phyloP scores from a whole-genome alignment of 2,329 filamentous ascomycete species.

The Ambrosiella cleistominuta region DNA sequence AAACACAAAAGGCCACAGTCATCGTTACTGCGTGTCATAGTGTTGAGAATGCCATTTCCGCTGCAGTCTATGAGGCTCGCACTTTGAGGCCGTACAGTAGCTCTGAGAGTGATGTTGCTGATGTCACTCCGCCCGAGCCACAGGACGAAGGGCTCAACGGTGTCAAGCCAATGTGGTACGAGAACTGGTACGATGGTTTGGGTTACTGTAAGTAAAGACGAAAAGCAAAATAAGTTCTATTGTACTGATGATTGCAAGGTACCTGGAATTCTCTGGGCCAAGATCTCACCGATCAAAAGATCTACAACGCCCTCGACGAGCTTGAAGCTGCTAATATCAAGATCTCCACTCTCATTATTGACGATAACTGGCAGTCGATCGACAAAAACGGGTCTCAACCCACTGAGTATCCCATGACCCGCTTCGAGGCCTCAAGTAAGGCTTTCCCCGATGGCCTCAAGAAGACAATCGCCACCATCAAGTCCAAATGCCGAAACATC shows the following conservation, averaged over 20 bases:
- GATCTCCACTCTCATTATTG: slow-evolving; percentile 76
- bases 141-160: slow-evolving; percentile 20
- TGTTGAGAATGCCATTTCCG: slow-evolving; percentile 61
- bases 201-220: slow-evolving; percentile 51
- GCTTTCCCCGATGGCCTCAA: slow-evolving; percentile 70
- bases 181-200: slow-evolving; percentile 82
- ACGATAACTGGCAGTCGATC: slow-evolving; percentile 89
- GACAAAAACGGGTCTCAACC: slow-evolving; percentile 33
- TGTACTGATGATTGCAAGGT: slow-evolving; percentile 23
- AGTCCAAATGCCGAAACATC: slow-evolving; percentile 51
- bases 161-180: slow-evolving; percentile 49
- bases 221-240: too few species aligned
- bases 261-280: slow-evolving; percentile 93
- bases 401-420: slow-evolving; percentile 50
- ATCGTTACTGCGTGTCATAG: slow-evolving; percentile 53
- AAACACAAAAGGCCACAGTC: slow-evolving; percentile 38
- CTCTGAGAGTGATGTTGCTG: background rate
- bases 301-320: slow-evolving; percentile 55
- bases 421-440: slow-evolving; percentile 68
- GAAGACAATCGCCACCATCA: slow-evolving; percentile 50
- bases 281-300: slow-evolving; percentile 60
- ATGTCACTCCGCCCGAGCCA: background rate
- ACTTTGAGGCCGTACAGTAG: slow-evolving; percentile 19
- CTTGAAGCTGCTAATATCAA: slow-evolving; percentile 56
- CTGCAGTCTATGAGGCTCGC: slow-evolving; percentile 77